Evolutionary conservation across 2,329 filamentous ascomycete genomes (phyloP), one percentile per base, ranked within the genome.

Genomic region (Aspergillus sergii): DNA sequence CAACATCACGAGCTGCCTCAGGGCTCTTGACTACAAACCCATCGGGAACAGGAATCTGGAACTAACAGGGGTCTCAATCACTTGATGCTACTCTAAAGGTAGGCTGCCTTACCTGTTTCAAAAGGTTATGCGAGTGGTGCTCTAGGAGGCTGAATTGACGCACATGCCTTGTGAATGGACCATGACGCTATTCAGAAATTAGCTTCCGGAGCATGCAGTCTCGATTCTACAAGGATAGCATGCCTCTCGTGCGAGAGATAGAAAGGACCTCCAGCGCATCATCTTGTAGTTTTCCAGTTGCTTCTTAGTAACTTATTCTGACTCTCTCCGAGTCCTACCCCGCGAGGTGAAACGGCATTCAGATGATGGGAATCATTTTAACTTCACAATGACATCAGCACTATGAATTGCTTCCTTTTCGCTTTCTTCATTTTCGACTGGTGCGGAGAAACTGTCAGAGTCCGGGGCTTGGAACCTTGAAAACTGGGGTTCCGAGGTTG

Each of bases 1-100:
- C 72, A 2, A 73, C 69, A n/a, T 64, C 50, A 30, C 61, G 64
- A 10, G 72, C 72, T 53, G 70, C 65, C 43, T 68, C 59, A 1
- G 72, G 64, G 34, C 46, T 72, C 8, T 54, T 62, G 6, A 74
- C 71, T 0, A 74, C 66, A 54, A 65, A 66, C 32, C 72, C 72
- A 14, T 66, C 32, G 8, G 72, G 72, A 12, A 74, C 71, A 36
- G 72, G 72, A 14, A 74, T 69, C 6, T 67, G 56, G 59, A 68
- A 74, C 72, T 74, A 23, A 21, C 28, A 50, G 58, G 26, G 60
- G 63, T 55, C 45, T 55, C 7, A 23, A 26, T 2, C 56, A 21
- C 4, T 28, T 23, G 32, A 1, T 19, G n/a, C 19, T 36, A 26
- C 41, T 26, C 45, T n/a, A 4, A 14, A 9, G 39, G 39, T 19